These are phyloP conservation scores for Lolium rigidum DNA, from an alignment of 176 grass and related monocot genomes.

Conservation along the genomic window DNA sequence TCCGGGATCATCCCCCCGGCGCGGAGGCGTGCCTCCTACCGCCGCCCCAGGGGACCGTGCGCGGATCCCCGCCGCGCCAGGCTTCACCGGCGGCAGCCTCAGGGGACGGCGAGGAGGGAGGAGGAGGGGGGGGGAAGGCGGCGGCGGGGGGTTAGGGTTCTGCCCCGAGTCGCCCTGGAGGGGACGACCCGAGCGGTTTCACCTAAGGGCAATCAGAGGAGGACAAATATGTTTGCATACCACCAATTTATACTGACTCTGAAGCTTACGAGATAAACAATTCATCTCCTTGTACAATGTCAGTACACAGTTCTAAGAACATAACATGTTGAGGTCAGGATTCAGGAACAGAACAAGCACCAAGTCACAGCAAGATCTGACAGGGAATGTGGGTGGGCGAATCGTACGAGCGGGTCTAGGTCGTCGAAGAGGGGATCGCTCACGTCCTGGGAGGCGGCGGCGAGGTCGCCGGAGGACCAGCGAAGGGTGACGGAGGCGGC, in stretches of 20 bases:
- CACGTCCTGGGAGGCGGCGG: constrained; percentile 16
- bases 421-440: constrained; percentile 49
- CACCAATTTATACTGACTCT: neutral
- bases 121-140: too few species aligned
- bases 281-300: neutral
- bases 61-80: too few species aligned
- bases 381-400: neutral
- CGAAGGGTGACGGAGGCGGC: constrained; percentile 83
- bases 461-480: constrained; percentile 61
- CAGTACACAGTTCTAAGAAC: neutral
- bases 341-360: constrained; percentile 18
- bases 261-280: neutral
- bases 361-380: constrained; percentile 32
- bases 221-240: neutral
- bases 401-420: constrained; percentile 61
- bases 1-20: too few species aligned
- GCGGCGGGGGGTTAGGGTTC: too few species aligned
- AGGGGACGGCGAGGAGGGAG: too few species aligned
- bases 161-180: too few species aligned
- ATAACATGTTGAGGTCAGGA: neutral
- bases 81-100: too few species aligned
- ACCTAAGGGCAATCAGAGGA: too few species aligned
- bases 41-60: too few species aligned
- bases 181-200: too few species aligned
- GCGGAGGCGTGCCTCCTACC: too few species aligned